Conservation (phyloP, 148 eudicot species). For the Arbutus unedo region DNA sequence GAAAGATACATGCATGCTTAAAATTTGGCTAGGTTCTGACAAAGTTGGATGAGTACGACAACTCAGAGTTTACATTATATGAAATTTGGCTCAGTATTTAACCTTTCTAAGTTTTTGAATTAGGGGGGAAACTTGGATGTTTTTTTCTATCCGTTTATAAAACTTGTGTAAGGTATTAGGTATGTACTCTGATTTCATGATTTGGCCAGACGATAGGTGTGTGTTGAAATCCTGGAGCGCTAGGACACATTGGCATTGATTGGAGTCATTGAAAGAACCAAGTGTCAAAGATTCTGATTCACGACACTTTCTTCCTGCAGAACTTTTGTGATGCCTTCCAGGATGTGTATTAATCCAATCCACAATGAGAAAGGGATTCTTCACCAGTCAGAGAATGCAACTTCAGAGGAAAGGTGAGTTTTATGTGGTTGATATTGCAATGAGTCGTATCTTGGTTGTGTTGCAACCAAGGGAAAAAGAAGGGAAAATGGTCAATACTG, state of each 20-base stretch:
- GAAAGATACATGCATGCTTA: background rate
- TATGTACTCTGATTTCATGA: background rate
- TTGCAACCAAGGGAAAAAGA: background rate
- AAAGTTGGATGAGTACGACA: background rate
- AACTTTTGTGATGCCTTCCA: slow-evolving; percentile 95
- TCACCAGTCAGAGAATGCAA: slow-evolving; percentile 45
- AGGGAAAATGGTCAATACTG: background rate
- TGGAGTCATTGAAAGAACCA: background rate
- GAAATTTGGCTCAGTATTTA: background rate
- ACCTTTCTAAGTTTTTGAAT: background rate
- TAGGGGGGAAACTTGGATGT: background rate
- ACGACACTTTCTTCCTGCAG: slow-evolving; percentile 35
- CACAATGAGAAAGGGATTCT: slow-evolving; percentile 84
- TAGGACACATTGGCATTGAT: background rate
- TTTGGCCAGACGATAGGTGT: background rate
- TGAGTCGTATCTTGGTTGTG: background rate
- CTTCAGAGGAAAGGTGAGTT: slow-evolving; percentile 67
- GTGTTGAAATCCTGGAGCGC: background rate
- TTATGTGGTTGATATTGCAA: background rate
- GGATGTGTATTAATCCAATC: slow-evolving; percentile 91
- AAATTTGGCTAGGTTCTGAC: background rate
- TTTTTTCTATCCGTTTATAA: background rate
- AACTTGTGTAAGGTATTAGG: background rate
- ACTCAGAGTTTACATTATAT: background rate
- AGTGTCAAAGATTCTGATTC: background rate